A percentile compares a stretch with the other conserved stretches of the same genome.
These are phyloP conservation scores for Staphylotrichum longicolle DNA, from an alignment of 495 filamentous ascomycete species.

Conservation along the genomic window DNA sequence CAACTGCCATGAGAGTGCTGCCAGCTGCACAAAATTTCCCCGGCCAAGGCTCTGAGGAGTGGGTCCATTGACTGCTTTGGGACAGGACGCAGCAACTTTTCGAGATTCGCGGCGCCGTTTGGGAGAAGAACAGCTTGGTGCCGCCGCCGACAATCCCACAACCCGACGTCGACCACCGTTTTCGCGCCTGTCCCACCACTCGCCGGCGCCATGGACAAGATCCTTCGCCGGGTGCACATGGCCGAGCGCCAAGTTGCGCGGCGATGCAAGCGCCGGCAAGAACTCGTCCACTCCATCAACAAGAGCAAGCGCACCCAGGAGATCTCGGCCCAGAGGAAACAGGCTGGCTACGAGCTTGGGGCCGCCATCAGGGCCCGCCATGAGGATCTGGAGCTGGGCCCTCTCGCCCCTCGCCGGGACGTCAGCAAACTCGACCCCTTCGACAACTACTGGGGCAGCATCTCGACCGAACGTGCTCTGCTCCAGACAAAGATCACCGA, in stretches of 20 bases:
- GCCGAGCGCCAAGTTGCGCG: conserved; percentile 62
- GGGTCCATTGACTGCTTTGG: conserved; percentile 9
- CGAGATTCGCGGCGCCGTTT: conserved; percentile 11
- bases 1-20: conserved; percentile 12
- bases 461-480: conserved; percentile 31
- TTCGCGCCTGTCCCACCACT: background rate
- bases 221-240: conserved; percentile 64
- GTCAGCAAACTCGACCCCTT: conserved; percentile 48
- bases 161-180: conserved; percentile 1
- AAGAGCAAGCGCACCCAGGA: conserved; percentile 35
- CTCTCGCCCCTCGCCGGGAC: conserved; percentile 71
- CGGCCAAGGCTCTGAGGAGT: conserved; percentile 2
- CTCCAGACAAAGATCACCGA: conserved; percentile 25
- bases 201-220: conserved; percentile 63
- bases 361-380: conserved; percentile 36
- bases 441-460: conserved; percentile 25
- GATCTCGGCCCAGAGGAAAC: background rate
- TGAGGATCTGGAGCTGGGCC: conserved; percentile 75
- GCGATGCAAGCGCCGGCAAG: conserved; percentile 40
- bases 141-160: conserved; percentile 9
- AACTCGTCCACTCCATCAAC: conserved; percentile 35
- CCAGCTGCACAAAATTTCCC: conserved; percentile 19
- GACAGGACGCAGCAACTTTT: conserved; percentile 19
- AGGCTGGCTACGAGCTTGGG: conserved; percentile 25
- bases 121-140: background rate